A percentile compares a stretch with the other conserved stretches of the same genome.
Evolutionary conservation across 1,139 yeast species (phyloP).

Genomic region (Geotrichum reessii): DNA sequence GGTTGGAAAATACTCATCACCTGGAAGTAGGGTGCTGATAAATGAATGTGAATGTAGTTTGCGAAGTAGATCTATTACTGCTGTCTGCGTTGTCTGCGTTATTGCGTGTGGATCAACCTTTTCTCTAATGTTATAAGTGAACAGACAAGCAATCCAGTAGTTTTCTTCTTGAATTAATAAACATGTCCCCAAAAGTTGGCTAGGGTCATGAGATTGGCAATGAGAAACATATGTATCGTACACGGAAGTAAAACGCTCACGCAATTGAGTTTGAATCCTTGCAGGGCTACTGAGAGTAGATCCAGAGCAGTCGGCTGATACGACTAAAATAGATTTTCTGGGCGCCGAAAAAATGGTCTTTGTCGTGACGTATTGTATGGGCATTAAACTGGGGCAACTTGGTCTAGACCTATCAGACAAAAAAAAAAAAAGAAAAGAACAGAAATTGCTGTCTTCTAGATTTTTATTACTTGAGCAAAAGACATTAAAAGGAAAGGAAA

Average conservation of each 20-base stretch:
- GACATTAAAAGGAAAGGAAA: background rate
- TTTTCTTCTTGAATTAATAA: conserved; percentile 41
- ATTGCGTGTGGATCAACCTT: conserved; percentile 35
- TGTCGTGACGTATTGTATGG: background rate
- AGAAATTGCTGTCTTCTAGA: background rate
- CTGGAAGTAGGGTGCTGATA: conserved; percentile 14
- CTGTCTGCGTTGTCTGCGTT: conserved; percentile 43
- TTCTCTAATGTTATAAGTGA: conserved; percentile 39
- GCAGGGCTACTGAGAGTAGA: background rate
- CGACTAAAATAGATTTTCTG: background rate
- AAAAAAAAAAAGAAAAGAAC: background rate
- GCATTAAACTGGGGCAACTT: background rate
- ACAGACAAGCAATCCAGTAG: conserved; percentile 53
- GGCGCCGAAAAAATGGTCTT: background rate
- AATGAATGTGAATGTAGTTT: conserved; percentile 34
- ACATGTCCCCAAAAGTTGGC: conserved; percentile 49
- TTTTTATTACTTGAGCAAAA: background rate
- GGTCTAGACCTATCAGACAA: background rate
- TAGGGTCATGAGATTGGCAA: conserved; percentile 38
- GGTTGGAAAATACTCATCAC: conserved; percentile 17
- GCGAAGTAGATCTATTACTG: conserved; percentile 44
- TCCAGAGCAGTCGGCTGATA: conserved; percentile 2
- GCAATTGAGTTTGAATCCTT: background rate
- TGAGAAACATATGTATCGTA: conserved; percentile 44
- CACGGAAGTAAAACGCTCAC: conserved; percentile 47